Base-by-base conservation (phyloP, 2,329 filamentous ascomycete species). In the Hymenoscyphus salicellus region DNA sequence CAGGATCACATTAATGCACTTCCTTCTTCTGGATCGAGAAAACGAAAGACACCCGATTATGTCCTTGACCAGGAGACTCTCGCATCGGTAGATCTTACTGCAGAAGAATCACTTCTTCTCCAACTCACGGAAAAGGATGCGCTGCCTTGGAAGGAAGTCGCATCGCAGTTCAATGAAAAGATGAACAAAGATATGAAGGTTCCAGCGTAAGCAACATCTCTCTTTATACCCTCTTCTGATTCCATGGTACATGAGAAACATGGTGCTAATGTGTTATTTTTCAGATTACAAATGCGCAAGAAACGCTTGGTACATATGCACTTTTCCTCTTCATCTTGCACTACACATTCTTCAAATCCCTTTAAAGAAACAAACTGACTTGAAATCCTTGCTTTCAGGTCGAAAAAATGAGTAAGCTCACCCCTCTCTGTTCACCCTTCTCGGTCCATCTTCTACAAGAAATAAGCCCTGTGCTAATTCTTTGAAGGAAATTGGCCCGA, bases 241-340 rank as follows among this genome's bases (percentile, higher is more conserved):
- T 26, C 36, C 10, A 52, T 14, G 2, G 7, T 14, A 0, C 2
- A 14, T 26, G 14, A 23, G 20, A 5, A 23, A 20, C 20, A 11
- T 5, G 14, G 14, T 52, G 20, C 46, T 52, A 16, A 52, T 8
- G 14, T 26, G 8, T 52, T 52, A 11, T 26, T 14, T 38, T 52
- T 6, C 46, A 52, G 46, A 49, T 68, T 78, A 49, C 76, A 78
- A 65, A 78, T 78, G 76, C 72, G 75, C 30, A 75, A 76, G 62
- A 76, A 75, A 67, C 71, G 76, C 28, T 69, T 77, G 8, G 68
- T 75, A 49, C 74, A 52, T 52, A 52, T 52, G 3, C 46, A n/a
- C 46, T 26, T 52, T 52, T 52, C n/a, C 20, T 52, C 14, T 26
- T 5, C 46, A 3, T 26, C 14, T 14, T 52, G 23, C 23, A 52